Conservation (phyloP, 257 asterid species). For the Scutellaria baicalensis region DNA sequence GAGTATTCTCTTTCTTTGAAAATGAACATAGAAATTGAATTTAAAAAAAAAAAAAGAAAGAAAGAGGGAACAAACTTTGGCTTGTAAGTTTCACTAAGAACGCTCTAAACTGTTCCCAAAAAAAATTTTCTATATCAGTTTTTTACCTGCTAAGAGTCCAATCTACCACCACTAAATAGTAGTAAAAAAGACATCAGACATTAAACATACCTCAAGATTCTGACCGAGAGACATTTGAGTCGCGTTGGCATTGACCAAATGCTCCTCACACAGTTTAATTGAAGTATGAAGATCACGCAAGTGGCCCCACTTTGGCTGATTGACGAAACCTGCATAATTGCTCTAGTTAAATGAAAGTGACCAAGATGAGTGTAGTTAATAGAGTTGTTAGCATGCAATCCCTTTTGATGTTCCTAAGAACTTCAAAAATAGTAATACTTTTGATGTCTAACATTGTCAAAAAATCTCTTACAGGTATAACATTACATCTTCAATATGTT, state of each 20-base stretch:
- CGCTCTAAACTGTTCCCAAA: neutral
- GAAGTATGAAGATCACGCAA: constrained; percentile 66
- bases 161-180: neutral
- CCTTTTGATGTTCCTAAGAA: neutral
- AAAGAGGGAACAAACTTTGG: neutral
- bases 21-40: neutral
- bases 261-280: constrained; percentile 64
- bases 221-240: constrained; percentile 49
- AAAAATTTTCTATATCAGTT: neutral
- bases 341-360: constrained; percentile 4
- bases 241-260: constrained; percentile 53
- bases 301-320: constrained; percentile 85
- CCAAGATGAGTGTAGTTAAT: neutral
- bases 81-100: neutral
- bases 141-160: neutral
- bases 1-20: neutral
- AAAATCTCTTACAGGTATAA: too few species aligned
- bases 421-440: neutral
- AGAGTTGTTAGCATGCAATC: neutral
- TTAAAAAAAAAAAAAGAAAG: neutral
- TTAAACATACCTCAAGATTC: constrained; percentile 58
- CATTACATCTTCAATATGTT: too few species aligned
- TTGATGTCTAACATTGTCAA: neutral
- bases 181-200: neutral
- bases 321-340: constrained; percentile 45